Evolutionary conservation across 345 rosid genomes (phyloP), one percentile per base, ranked within the genome.

Genomic region (Cochlearia excelsa): DNA sequence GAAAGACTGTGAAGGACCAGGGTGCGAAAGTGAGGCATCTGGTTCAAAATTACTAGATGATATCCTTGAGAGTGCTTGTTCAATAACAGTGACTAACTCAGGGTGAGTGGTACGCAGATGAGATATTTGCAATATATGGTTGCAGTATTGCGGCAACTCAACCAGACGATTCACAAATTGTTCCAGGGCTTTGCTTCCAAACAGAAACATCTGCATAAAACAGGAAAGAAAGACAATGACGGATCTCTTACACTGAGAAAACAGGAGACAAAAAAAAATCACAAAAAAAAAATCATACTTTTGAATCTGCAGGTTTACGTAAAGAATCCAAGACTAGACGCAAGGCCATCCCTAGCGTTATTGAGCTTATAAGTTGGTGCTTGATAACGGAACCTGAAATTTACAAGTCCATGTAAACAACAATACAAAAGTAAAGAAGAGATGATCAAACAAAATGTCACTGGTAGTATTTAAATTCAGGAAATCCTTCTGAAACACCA

Each of bases 91-190:
- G 73, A 93, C 91, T 79, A 93, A 77, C 64, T 93, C 97, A 3
- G 88, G 56, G 73, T 87, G 97, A 63, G 89, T 81, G 43, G 73
- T 71, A 44, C 97, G 94, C 61, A 93, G 74, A 76, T 93, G 95
- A 69, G 99, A 93, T 76, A 93, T 93, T 77, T 93, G 99, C 60
- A 93, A 80, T 58, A 93, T 89, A 70, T 89, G 99, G 73, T 89
- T 87, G 81, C 99, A 93, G 77, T 93, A 93, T 49, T 93, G 99
- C 1, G 99, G 99, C 94, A 91, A 85, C 77, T 93, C 99, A 62
- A 89, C 81, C 48, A 93, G 75, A 50, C 99, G 95, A 69, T 87
- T 96, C 74, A 89, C 85, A 52, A 93, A 93, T 79, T 93, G 94
- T 77, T 93, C 97, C 81, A 93, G 72, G 23, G 99, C 97, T 74